Conservation (phyloP, 225 moss, liverwort and hornwort species). For the Polytrichum commune region DNA sequence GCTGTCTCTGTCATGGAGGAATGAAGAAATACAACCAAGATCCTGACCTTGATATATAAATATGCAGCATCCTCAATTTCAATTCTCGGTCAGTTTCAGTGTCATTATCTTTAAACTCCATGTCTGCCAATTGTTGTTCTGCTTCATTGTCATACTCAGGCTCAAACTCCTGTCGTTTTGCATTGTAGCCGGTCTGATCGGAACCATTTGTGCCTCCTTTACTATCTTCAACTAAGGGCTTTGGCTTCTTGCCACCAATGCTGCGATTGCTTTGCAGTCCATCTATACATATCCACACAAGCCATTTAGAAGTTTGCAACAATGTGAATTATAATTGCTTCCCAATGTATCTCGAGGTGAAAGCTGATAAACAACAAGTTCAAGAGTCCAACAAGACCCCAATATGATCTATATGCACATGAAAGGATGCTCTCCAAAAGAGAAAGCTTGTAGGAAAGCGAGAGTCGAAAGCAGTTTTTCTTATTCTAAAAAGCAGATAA, state of each 20-base stretch:
- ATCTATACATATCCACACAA: conserved; percentile 43
- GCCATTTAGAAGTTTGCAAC: conserved; percentile 7
- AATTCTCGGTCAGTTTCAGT: conserved; percentile 89
- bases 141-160: conserved; percentile 96
- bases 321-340: too few species aligned
- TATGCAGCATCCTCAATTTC: conserved; percentile 85
- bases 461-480: too few species aligned
- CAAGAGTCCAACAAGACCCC: too few species aligned
- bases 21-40: background rate
- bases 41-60: conserved; percentile 76
- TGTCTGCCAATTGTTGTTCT: conserved; percentile 80
- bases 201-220: conserved; percentile 61
- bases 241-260: conserved; percentile 96
- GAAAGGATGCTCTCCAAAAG: too few species aligned
- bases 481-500: too few species aligned
- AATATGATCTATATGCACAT: too few species aligned
- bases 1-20: too few species aligned
- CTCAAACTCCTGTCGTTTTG: conserved; percentile 95
- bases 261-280: conserved; percentile 91
- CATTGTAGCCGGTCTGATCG: conserved; percentile 76
- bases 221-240: conserved; percentile 75
- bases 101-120: conserved; percentile 99
- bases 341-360: too few species aligned
- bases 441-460: too few species aligned
- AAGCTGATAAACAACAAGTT: too few species aligned